Base-by-base conservation (phyloP, 2,329 filamentous ascomycete species). In the Chrysosphaeria jannelii region DNA sequence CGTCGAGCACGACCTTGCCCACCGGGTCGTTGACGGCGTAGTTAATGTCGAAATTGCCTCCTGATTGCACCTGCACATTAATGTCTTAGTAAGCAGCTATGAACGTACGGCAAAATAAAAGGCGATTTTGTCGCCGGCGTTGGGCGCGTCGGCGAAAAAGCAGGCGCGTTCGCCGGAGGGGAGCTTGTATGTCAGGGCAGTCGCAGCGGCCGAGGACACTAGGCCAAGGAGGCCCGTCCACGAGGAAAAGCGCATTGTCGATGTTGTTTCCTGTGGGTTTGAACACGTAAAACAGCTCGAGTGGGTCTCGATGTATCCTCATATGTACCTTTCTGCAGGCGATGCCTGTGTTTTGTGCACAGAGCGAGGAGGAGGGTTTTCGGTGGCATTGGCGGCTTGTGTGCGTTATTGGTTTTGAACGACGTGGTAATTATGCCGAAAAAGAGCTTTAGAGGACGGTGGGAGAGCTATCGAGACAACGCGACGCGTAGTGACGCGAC, bases 21-120 rank as follows among this genome's bases (percentile, higher is more conserved):
- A 59, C 61, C 14, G 88, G 85, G 11, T 75, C 78, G 23, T 65
- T 60, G 26, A 97, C 81, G 28, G 62, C 48, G 50, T 90, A 97
- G 45, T 93, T 78, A 46, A 97, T 60, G 52, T 97, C 85, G 49
- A 97, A 97, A 14, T 78, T 81, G 36, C 85, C 88, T 39, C 85
- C 85, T 6, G 79, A 81, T 88, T 97, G 85, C 22, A 91, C 79
- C 79, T 90, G 14, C 3, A 7, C 7, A 13, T 22, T 5, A 27
- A n/a, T n/a, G 16, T 18, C 16, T 18, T 18, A n/a, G 7, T n/a
- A 18, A n/a, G 7, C 16, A 7, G 16, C 16, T 7, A 7, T 18
- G 12, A 6, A 25, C 69, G 34, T 51, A 97, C 85, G 29, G 85
- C 88, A 48, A 97, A 97, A 53, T 97, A 97, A 42, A 97, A 97